Base-by-base conservation (phyloP, 2,329 filamentous ascomycete genomes). In the Fusarium sp. region DNA sequence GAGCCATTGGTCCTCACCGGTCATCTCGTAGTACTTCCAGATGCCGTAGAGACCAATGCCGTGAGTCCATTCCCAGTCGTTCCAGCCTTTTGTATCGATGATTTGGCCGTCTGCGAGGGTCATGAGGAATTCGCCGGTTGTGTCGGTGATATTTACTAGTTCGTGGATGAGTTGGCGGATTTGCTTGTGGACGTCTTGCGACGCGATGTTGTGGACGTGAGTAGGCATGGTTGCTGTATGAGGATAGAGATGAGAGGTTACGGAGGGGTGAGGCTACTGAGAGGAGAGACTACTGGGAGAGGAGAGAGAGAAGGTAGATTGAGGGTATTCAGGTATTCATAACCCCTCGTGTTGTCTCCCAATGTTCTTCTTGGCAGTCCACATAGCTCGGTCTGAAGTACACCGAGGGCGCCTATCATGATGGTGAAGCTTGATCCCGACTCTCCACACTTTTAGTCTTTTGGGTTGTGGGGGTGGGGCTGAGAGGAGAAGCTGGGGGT, bases 81-180 rank as follows among this genome's bases (percentile, higher is more conserved):
- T 86, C 92, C 92, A 95, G 59, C 91, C 92, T 79, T 95, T 95
- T 59, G 92, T 94, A 79, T 94, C 92, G 75, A 95, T 94, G 49
- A 94, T 83, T 35, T 91, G 87, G 59, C 92, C 92, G 73, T 94
- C 92, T 3, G 86, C 83, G 35, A 95, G 85, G 21, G 84, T 88
- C 62, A 94, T 82, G 24, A 94, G 84, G 77, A 93, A 94, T 74
- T 92, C 85, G 49, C 92, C 92, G 1, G 90, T 92, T 38, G 84
- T 86, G 80, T 95, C 92, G 74, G 89, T 88, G 80, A 94, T 94
- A 79, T 92, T 92, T 77, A 94, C 85, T 41, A 95, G 84, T 74
- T 92, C 92, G 75, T 91, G 80, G 72, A 93, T 93, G 61, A 94
- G 84, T 20, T 88, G 83, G 38, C 87, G 83, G 75, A 94, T 89